These are phyloP conservation scores for Phytophthora constricta DNA, from an alignment of 352 stramenopile genomes.

Conservation along the genomic window DNA sequence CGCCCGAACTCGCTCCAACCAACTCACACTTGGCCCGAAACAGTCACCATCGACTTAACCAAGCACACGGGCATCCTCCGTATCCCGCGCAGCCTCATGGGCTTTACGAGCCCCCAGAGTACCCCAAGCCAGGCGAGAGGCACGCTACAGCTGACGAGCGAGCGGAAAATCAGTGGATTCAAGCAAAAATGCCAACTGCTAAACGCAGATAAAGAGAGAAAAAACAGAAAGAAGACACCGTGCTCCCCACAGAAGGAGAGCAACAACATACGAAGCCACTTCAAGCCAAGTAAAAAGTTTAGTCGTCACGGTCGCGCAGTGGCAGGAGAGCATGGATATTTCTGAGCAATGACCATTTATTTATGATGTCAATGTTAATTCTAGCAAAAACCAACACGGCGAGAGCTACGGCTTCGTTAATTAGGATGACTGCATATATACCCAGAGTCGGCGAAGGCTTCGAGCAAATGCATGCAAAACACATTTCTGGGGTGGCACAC, in stretches of 20 bases:
- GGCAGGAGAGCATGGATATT: slow-evolving; percentile 1
- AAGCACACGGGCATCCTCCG: slow-evolving; percentile 16
- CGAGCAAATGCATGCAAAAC: too few species aligned
- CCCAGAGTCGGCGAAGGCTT: too few species aligned
- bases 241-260: too few species aligned
- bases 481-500: too few species aligned
- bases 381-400: too few species aligned
- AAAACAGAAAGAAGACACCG: slow-evolving; percentile 15
- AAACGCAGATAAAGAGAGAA: slow-evolving; percentile 7
- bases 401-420: too few species aligned
- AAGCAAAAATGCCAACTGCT: slow-evolving; percentile 3
- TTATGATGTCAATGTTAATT: slow-evolving; percentile 47
- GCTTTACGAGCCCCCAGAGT: slow-evolving; percentile 33
- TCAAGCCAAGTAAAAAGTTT: too few species aligned
- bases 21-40: slow-evolving; percentile 29
- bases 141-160: slow-evolving; percentile 31
- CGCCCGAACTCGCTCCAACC: slow-evolving; percentile 22
- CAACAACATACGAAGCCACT: too few species aligned
- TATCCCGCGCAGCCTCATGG: slow-evolving; percentile 28
- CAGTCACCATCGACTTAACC: slow-evolving; percentile 35
- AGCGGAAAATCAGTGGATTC: background rate
- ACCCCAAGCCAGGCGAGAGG: slow-evolving; percentile 24
- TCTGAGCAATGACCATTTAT: slow-evolving; percentile 35
- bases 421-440: too few species aligned
- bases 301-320: background rate